These are phyloP conservation scores for Ormosia semicastrata DNA, from an alignment of 306 rosid genomes.

Conservation along the genomic window DNA sequence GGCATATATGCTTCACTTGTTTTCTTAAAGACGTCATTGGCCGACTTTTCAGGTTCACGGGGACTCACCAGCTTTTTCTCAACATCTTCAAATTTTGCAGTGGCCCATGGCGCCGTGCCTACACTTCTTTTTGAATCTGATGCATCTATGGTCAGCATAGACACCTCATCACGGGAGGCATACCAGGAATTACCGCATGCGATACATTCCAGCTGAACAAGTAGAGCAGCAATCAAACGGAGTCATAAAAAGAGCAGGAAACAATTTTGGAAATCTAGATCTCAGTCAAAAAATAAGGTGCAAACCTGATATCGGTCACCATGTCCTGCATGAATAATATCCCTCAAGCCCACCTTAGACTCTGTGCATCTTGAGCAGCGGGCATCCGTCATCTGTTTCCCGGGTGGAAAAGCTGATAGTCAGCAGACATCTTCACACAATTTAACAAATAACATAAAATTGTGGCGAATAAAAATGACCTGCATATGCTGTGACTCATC, in stretches of 20 bases:
- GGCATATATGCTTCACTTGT: slow-evolving; percentile 65
- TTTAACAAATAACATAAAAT: slow-evolving; percentile 12
- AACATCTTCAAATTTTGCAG: slow-evolving; percentile 85
- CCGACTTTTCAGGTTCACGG: slow-evolving; percentile 50
- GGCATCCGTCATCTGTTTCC: slow-evolving; percentile 77
- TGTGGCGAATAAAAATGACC: slow-evolving; percentile 45
- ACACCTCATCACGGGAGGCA: slow-evolving; percentile 76
- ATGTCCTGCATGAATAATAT: slow-evolving; percentile 86
- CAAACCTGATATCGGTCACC: slow-evolving; percentile 81
- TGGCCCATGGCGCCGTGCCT: slow-evolving; percentile 83
- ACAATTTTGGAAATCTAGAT: slow-evolving; percentile 1
- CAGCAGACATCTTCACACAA: slow-evolving; percentile 2
- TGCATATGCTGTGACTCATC: slow-evolving; percentile 73
- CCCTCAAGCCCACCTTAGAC: slow-evolving; percentile 70
- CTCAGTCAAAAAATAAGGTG: not conserved
- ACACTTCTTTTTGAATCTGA: slow-evolving; percentile 53
- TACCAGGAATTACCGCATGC: slow-evolving; percentile 87
- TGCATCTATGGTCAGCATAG: slow-evolving; percentile 68
- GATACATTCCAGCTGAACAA: slow-evolving; percentile 85
- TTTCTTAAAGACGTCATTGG: slow-evolving; percentile 47
- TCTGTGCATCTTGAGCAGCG: slow-evolving; percentile 71
- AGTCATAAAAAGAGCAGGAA: not conserved
- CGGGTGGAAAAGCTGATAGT: slow-evolving; percentile 11
- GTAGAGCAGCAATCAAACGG: slow-evolving; percentile 15
- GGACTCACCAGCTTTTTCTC: slow-evolving; percentile 83